Base-by-base conservation (phyloP, 176 grass and related monocot species). In the Elymus sibiricus region DNA sequence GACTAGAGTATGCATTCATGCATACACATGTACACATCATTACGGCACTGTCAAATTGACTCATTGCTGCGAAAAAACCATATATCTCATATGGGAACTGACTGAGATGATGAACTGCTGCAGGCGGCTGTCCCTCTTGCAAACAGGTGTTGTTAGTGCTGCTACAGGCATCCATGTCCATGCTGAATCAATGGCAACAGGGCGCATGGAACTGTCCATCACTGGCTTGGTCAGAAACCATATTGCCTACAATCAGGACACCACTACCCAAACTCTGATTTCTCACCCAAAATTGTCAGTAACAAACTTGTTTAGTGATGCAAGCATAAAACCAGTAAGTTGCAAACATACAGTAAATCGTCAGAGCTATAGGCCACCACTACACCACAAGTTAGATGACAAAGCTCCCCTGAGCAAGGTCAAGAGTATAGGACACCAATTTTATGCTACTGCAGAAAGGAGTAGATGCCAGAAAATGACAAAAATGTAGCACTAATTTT, bases 301-400 rank as follows among this genome's bases (percentile, higher is more conserved):
- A 76, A 81, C 19, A 80, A 80, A 69, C 70, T 81, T 28, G 71
- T 27, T 34, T 29, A 49, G 51, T 56, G 59, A 60, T 26, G 47
- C 72, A 72, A 80, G 42, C 11, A 79, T 64, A 78, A 28, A 32
- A 9, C 35, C 7, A 17, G 26, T 39, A 87, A 43, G 5, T 14
- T 85, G 67, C 24, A 15, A 31, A 60, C 16, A 61, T 35, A 79
- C 11, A 7, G 17, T 60, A 47, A 32, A 82, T 37, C 21, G 13
- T 64, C 51, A 39, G 12, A 65, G 59, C 44, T 38, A 80, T 69
- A 86, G 40, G 21, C 68, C 68, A 71, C 68, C 19, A 24, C 68
- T 79, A 70, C 69, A 67, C 77, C 74, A 82, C 9, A 44, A 88
- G 70, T 46, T 31, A n/a, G 78, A 80, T 46, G 82, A 58, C 55